Conservation (phyloP, 805 yeast species). For the Dipodascus geniculatus region DNA sequence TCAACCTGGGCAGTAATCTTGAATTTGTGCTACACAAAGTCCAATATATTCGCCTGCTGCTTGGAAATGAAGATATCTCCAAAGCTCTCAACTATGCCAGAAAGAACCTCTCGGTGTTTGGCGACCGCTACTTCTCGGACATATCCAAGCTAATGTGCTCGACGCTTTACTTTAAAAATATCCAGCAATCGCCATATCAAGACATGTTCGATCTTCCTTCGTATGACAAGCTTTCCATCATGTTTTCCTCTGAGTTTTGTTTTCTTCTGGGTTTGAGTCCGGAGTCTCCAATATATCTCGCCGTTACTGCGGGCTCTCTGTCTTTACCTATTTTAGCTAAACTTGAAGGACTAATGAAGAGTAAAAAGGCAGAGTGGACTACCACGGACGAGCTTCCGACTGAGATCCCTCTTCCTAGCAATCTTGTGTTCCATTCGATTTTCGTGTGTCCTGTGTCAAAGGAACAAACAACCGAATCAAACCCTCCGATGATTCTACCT, state of each 20-base stretch:
- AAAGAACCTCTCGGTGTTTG: constrained; percentile 29
- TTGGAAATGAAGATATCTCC: constrained; percentile 10
- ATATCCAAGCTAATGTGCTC: constrained; percentile 36
- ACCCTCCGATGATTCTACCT: constrained; percentile 53
- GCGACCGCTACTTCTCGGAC: constrained; percentile 29
- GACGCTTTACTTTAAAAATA: constrained; percentile 19
- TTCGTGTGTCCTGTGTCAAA: constrained; percentile 64
- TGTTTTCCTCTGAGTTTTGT: constrained; percentile 41
- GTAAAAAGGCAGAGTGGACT: constrained; percentile 40
- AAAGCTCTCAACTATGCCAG: constrained; percentile 32
- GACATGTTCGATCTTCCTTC: constrained; percentile 20
- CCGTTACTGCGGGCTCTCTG: constrained; percentile 40
- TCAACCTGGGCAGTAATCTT: constrained; percentile 30
- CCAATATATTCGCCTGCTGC: constrained; percentile 27
- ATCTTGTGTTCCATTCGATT: constrained; percentile 47
- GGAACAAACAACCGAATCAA: constrained; percentile 45
- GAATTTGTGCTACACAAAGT: constrained; percentile 35
- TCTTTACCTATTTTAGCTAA: constrained; percentile 44
- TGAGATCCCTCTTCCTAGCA: constrained; percentile 43
- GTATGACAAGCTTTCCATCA: constrained; percentile 21
- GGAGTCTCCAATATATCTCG: constrained; percentile 41
- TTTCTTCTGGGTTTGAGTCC: constrained; percentile 36
- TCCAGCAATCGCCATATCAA: constrained; percentile 17
- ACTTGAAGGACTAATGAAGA: constrained; percentile 31
- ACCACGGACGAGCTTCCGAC: constrained; percentile 50